A percentile compares a stretch with the other conserved stretches of the same genome.
These are phyloP conservation scores for Catharanthus roseus DNA, from an alignment of 257 asterid genomes.

Conservation along the genomic window DNA sequence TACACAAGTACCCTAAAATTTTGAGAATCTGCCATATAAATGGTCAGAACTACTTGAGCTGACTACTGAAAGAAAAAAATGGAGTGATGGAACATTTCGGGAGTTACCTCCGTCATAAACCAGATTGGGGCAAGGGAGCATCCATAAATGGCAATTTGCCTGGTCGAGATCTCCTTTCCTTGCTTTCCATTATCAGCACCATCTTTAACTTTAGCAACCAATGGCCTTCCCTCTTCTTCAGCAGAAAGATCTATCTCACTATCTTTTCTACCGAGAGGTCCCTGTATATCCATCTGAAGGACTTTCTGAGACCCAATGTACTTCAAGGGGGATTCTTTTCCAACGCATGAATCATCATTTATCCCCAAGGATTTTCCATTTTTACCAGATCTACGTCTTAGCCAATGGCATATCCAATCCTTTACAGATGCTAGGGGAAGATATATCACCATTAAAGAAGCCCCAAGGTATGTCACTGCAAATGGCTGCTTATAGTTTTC, in stretches of 20 bases:
- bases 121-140: conserved; percentile 94
- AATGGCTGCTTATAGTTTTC: conserved; percentile 91
- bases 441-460: conserved; percentile 89
- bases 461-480: conserved; percentile 98
- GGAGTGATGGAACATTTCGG: neutral
- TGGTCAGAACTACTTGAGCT: neutral
- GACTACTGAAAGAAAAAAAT: neutral
- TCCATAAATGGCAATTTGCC: conserved; percentile 83
- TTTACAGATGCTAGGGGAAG: conserved; percentile 82
- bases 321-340: conserved; percentile 52
- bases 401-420: conserved; percentile 52
- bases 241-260: conserved; percentile 48
- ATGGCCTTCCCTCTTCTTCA: conserved; percentile 59
- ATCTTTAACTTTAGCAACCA: conserved; percentile 47
- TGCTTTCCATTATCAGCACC: conserved; percentile 31
- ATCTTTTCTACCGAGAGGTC: conserved; percentile 54
- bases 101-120: conserved; percentile 85
- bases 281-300: conserved; percentile 66
- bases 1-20: neutral
- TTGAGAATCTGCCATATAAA: neutral
- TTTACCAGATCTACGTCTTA: conserved; percentile 44
- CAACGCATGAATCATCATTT: conserved; percentile 29
- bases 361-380: conserved; percentile 26
- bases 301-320: conserved; percentile 51
- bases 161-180: conserved; percentile 56